Evolutionary conservation across 352 stramenopile genomes (phyloP), one percentile per base, ranked within the genome.

Genomic region (Phytophthora foliorum): DNA sequence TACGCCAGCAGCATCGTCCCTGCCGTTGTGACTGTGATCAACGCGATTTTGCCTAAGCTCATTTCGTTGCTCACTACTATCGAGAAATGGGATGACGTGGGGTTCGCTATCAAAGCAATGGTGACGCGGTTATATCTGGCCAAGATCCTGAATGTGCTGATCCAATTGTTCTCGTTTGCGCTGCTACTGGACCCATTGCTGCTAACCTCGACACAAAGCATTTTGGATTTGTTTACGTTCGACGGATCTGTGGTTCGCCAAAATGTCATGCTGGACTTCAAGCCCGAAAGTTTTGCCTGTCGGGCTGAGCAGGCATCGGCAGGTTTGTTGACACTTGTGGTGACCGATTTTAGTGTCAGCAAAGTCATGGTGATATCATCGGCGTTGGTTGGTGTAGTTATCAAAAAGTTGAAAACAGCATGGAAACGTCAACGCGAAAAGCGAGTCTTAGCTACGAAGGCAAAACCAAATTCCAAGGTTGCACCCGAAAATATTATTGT

Each of bases 41-140:
- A 95, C 34, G 78, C 83, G 6, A 57, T 87, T 9, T 67, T 95
- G 0, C 88, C 88, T 1, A 75, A 77, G 13, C 72, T 94, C 11
- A 89, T 93, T 8, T 86, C 79, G 8, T 42, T 89, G 5, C 61
- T 95, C 5, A 94, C 86, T 1, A 67, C 55, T 7, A 79, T 94
- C 10, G 88, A 95, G 67, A 83, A 80, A 51, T 95, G 86, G 86
- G 88, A 95, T 52, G 80, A 92, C 61, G 75, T 81, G 17, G 86
- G 86, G 0, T 94, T 94, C 67, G 73, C 81, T 16, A 93, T 93
- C 71, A 94, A 95, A 66, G 82, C 84, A 8, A 92, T 93, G 83
- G 80, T 94, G 34, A 93, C 81, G 24, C 82, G 86, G 1, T 51
- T 95, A 41, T 95, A 93, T 51, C 44, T 95, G 42, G 84, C 88